Evolutionary conservation across 2,329 filamentous ascomycete genomes (phyloP), one percentile per base, ranked within the genome.

Genomic region (Aspergillus intermedius): DNA sequence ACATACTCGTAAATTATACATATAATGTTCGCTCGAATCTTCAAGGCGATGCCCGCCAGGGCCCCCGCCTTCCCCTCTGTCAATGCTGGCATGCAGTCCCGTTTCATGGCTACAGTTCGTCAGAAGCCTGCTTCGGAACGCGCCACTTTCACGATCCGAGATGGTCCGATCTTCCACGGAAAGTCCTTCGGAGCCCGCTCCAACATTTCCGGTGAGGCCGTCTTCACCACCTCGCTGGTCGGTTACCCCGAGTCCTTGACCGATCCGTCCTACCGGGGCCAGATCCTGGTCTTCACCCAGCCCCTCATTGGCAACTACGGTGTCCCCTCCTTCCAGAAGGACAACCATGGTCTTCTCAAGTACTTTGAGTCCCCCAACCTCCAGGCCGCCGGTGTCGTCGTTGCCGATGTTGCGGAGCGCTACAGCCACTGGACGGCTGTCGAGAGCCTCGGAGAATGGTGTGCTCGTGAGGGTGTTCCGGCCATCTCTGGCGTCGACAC

Each of bases 391-490:
- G 93, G 91, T 71, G 87, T 98, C 45, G 91, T 98, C 42, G 93
- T 98, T 47, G 89, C 91, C 61, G 93, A 98, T 67, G 90, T 91
- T 54, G 91, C 93, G 41, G 79, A 88, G 68, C 82, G 91, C 68
- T 96, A 97, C 80, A 95, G 90, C 72, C 93, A 98, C 69, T 98
- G 93, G 93, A 97, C 93, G 53, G 93, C 93, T 32, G 91, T 98
- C 9, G 89, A 98, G 79, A 91, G 88, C 64, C 75, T 98, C 64
- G 80, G 87, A 58, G 80, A 94, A 61, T 98, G 93, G 93, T 98
- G 93, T 73, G 88, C 91, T 58, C 86, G 91, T 51, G 93, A 97
- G 75, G 93, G 93, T 60, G 87, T 98, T 32, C 91, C 93, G 46
- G 91, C 90, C 66, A 96, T 97, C 69, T 91, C 91, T 40, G 93